Evolutionary conservation across 257 asterid genomes (phyloP), one percentile per base, ranked within the genome.

Genomic region (Mitragyna speciosa): DNA sequence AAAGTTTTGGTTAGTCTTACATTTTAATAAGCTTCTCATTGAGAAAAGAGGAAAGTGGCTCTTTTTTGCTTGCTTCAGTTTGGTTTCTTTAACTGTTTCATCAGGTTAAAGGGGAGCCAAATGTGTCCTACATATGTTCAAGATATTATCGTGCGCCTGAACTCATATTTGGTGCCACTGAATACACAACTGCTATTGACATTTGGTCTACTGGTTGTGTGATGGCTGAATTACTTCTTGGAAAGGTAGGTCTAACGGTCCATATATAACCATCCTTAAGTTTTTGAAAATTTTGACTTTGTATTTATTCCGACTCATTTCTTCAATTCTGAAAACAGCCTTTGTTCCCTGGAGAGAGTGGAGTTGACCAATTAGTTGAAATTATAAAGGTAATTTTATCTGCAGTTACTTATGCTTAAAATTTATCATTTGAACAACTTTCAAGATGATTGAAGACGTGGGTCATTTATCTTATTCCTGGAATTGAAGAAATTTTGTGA

Each of bases 121-220:
- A 95, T 81, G 97, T 95, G 61, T 95, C 98, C 76, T 95, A 95
- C 79, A 95, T 95, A 76, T 95, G 98, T 84, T 95, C 98, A 52
- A 89, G 98, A 90, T 95, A 95, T 84, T 95, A 95, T 82, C 98
- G 98, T 67, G 98, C 98, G 79, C 98, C 98, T 80, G 98, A 95
- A 88, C 98, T 95, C 86, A 93, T 95, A 85, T 95, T 95, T 78
- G 98, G 98, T 83, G 98, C 98, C 84, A 95, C 97, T 77, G 98
- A 95, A 84, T 95, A 95, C 86, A 95, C 98, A 78, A 88, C 98
- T 79, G 97, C 98, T 72, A 93, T 92, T 77, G 98, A 95, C 85
- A 90, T 95, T 87, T 95, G 98, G 98, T 95, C 98, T 59, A 88
- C 95, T 75, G 98, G 98, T 76, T 95, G 98, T 85, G 98, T 95